phyloP scores from a whole-genome alignment of 305 asterid species.

The Fraxinus latifolia region DNA sequence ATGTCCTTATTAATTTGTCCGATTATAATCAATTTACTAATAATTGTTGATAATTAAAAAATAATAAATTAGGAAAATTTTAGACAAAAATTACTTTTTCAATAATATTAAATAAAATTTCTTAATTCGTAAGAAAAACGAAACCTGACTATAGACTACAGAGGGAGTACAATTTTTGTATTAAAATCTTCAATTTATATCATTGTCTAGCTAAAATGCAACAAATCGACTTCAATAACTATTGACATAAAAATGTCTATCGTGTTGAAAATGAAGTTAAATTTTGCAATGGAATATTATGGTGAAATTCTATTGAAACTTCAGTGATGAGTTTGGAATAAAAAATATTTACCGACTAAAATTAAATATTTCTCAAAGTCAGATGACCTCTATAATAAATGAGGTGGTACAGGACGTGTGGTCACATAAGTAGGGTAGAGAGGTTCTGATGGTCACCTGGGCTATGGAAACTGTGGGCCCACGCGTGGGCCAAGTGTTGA shows the following conservation, averaged over 20 bases:
- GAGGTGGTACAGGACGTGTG: conserved; percentile 19
- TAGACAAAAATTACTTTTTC: too few species aligned
- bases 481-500: neutral
- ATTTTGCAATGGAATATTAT: neutral
- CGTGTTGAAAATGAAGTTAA: neutral
- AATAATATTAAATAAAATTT: too few species aligned
- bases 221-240: neutral
- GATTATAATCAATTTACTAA: too few species aligned
- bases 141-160: too few species aligned
- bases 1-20: too few species aligned
- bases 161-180: neutral
- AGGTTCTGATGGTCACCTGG: conserved; percentile 19
- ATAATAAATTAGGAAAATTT: too few species aligned
- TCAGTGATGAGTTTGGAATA: neutral
- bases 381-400: neutral
- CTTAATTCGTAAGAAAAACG: too few species aligned
- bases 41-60: too few species aligned
- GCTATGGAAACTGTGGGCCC: conserved; percentile 15
- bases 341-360: neutral
- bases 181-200: neutral
- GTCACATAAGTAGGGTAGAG: neutral
- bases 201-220: neutral
- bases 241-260: too few species aligned
- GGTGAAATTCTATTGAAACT: neutral
- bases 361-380: neutral